Base-by-base conservation (phyloP, 2,329 filamentous ascomycete species). In the Stagonosporopsis cucurbitacearum region DNA sequence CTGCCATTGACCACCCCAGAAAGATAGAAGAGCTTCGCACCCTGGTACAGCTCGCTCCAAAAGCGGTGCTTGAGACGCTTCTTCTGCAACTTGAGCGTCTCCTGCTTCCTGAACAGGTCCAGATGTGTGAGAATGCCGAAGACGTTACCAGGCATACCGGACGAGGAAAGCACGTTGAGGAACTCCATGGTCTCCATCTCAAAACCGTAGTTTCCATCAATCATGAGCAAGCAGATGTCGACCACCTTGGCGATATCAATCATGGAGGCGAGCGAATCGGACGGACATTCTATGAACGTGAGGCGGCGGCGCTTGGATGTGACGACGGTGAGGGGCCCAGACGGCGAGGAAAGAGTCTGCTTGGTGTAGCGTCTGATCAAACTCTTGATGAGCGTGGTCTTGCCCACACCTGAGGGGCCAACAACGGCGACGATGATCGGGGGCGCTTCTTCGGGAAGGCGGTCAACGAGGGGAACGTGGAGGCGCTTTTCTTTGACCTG, bases 141-240 rank as follows among this genome's bases (percentile, higher is more conserved):
- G 33, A 99, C 93, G 68, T 99, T 99, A 63, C 95, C 94, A 0
- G 96, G 95, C 94, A 99, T 98, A 75, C 95, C 95, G 26, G 91
- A 96, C 2, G 92, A 87, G n/a, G 91, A 89, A 46, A 99, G 81
- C 17, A 97, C 88, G 67, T 97, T 98, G 71, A 99, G 80, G 59
- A 99, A 99, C 78, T 99, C 95, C 95, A 99, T 99, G 0, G 95
- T 99, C 82, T 99, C 95, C 95, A 99, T 99, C 79, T 99, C 95
- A 72, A 99, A 99, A 13, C 95, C 96, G 70, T 90, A 99, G 78
- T 98, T 98, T 52, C 95, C 96, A 73, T 99, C 95, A 67, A 99
- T 99, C 91, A 99, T 95, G 53, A 99, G 84, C 45, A 99, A 83
- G 6, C 98, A 91, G 68, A 99, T 97, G 75, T 99, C 95, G 17